phyloP scores from a whole-genome alignment of 2,329 filamentous ascomycete genomes.

The Dactylonectria macrodidyma region DNA sequence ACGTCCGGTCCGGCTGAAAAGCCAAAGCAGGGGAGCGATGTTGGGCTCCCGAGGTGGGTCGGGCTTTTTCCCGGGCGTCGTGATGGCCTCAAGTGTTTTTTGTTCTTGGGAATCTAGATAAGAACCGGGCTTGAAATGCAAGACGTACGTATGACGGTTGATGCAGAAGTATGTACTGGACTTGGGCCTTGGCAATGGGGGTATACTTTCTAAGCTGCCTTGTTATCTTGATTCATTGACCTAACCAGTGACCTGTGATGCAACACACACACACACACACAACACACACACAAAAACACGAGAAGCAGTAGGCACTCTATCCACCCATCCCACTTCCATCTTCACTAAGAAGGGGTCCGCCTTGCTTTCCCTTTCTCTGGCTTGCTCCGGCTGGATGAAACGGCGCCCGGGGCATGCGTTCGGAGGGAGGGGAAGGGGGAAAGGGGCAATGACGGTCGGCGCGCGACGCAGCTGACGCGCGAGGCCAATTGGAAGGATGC shows the following conservation, averaged over 20 bases:
- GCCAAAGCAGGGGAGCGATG: not conserved
- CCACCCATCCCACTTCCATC: not conserved
- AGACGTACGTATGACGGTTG: not conserved
- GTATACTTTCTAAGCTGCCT: not conserved
- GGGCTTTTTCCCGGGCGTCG: constrained; percentile 1
- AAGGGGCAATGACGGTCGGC: not conserved
- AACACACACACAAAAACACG: no score
- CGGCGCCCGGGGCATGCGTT: constrained; percentile 14
- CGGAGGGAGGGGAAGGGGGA: not conserved
- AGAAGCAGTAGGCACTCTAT: not conserved
- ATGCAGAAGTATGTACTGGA: not conserved
- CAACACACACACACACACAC: not conserved
- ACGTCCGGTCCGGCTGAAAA: constrained; percentile 33
- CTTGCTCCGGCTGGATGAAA: not conserved
- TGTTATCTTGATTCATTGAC: not conserved
- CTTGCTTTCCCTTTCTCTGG: not conserved
- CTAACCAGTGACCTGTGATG: not conserved
- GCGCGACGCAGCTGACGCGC: constrained; percentile 10
- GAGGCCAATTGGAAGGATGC: constrained; percentile 38
- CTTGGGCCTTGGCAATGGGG: not conserved
- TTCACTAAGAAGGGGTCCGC: not conserved
- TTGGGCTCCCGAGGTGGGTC: constrained; percentile 15
- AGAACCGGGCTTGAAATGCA: not conserved
- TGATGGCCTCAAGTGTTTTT: constrained; percentile 6
- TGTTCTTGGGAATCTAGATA: not conserved